Percentiles rank a stretch among this genome's conserved stretches.
These are phyloP conservation scores for Dothiorella sarmentorum DNA, from an alignment of 2,329 filamentous ascomycete genomes.

Conservation along the genomic window DNA sequence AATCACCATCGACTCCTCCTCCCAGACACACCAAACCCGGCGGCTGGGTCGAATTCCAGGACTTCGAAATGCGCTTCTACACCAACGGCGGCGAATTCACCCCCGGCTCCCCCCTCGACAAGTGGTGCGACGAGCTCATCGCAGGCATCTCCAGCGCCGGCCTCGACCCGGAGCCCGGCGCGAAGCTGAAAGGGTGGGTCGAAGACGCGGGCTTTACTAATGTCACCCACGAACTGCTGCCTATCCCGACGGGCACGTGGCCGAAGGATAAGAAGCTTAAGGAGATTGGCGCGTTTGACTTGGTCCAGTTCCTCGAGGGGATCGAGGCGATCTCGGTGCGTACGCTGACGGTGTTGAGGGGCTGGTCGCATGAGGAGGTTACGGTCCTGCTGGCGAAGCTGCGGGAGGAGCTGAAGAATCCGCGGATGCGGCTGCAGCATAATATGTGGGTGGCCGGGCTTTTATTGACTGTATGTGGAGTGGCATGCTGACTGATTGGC, in stretches of 20 bases:
- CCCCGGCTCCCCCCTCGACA: conserved; percentile 21
- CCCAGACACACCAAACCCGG: conserved; percentile 35
- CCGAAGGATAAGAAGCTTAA: conserved; percentile 27
- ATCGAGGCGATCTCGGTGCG: conserved; percentile 26
- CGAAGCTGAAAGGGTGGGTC: conserved; percentile 31
- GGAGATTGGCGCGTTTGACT: conserved; percentile 28
- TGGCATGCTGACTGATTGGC: no score
- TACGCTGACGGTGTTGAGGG: conserved; percentile 20
- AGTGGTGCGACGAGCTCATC: conserved; percentile 17
- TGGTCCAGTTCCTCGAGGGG: conserved; percentile 27
- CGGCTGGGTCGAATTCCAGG: conserved; percentile 37
- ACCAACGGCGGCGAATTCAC: neutral
- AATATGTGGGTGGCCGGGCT: conserved; percentile 27
- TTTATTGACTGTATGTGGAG: no score
- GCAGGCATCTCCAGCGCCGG: neutral
- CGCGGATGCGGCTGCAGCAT: conserved; percentile 21
- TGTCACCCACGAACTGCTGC: conserved; percentile 32
- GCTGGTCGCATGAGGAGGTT: conserved; percentile 26
- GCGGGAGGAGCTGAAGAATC: conserved; percentile 23
- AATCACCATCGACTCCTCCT: no score
- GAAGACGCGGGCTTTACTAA: conserved; percentile 33
- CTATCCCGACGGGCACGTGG: conserved; percentile 23
- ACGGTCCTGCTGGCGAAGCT: conserved; percentile 26
- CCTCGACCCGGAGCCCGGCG: neutral
- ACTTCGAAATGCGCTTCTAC: conserved; percentile 10